Percentiles rank a stretch among this genome's conserved stretches.
These are phyloP conservation scores for Ogataea salicorniae DNA, from an alignment of 805 yeast genomes.

Conservation along the genomic window DNA sequence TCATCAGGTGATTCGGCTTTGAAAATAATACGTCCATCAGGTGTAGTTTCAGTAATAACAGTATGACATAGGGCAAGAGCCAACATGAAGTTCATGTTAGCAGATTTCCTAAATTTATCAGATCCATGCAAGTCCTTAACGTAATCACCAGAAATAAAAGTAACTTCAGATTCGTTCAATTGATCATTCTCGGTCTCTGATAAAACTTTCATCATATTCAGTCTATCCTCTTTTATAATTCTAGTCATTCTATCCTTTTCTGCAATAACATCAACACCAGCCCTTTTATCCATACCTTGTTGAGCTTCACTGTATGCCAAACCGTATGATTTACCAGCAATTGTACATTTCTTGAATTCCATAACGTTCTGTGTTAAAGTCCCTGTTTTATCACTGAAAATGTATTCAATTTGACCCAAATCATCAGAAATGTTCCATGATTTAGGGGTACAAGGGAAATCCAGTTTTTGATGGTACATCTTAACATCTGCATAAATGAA, in stretches of 20 bases:
- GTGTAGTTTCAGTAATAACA: constrained; percentile 55
- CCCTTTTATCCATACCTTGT: constrained; percentile 63
- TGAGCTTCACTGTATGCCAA: constrained; percentile 74
- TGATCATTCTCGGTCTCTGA: constrained; percentile 39
- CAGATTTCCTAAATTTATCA: constrained; percentile 38
- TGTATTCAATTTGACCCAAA: constrained; percentile 76
- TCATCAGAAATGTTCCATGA: constrained; percentile 84
- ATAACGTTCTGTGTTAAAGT: constrained; percentile 78
- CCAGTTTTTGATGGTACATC: constrained; percentile 64
- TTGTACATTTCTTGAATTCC: constrained; percentile 76
- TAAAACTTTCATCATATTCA: constrained; percentile 44
- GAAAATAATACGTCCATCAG: constrained; percentile 41
- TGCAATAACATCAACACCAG: constrained; percentile 54
- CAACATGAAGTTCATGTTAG: constrained; percentile 54
- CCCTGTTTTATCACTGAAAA: constrained; percentile 81
- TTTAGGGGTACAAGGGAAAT: constrained; percentile 75
- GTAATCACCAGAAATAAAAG: constrained; percentile 59
- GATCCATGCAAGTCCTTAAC: constrained; percentile 42
- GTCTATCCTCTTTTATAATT: constrained; percentile 38
- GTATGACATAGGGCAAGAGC: constrained; percentile 72
- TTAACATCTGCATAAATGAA: constrained; percentile 66
- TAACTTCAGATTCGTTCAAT: constrained; percentile 43
- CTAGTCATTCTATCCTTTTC: constrained; percentile 39
- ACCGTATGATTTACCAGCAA: constrained; percentile 65
- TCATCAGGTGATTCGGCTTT: constrained; percentile 86